These are phyloP conservation scores for Cyberlindnera subsufficiens DNA, from an alignment of 805 yeast species.

Conservation along the genomic window DNA sequence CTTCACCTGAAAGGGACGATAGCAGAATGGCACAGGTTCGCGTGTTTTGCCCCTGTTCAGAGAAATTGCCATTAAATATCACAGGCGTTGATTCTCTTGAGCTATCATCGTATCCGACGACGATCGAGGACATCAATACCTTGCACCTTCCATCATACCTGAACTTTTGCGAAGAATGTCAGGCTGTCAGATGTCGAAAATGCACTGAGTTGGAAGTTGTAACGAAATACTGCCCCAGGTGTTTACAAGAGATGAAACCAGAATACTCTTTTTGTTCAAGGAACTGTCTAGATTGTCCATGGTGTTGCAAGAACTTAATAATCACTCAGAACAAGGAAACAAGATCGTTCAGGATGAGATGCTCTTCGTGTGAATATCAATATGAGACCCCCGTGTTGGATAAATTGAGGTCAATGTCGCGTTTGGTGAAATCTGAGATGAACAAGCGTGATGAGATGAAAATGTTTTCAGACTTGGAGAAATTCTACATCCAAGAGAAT, in stretches of 20 bases:
- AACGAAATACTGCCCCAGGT: conserved; percentile 22
- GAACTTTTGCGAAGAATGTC: conserved; percentile 21
- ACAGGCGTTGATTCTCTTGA: conserved; percentile 3
- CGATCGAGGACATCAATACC: conserved; percentile 16
- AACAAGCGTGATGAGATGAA: background rate
- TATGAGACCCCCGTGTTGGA: conserved; percentile 11
- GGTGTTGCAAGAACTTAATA: conserved; percentile 12
- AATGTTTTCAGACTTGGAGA: conserved; percentile 15
- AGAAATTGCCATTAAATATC: conserved; percentile 10
- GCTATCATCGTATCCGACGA: conserved; percentile 18
- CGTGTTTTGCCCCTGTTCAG: conserved; percentile 25
- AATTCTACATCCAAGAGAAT: conserved; percentile 14
- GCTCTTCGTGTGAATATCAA: conserved; percentile 13
- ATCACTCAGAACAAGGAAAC: conserved; percentile 7
- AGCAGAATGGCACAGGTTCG: background rate
- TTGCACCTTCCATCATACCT: conserved; percentile 13
- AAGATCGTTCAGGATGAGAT: conserved; percentile 9
- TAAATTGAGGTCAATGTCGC: conserved; percentile 13
- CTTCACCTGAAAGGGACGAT: too few species aligned
- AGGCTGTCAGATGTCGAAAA: conserved; percentile 22
- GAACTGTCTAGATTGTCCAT: conserved; percentile 24
- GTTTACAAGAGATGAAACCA: conserved; percentile 21
- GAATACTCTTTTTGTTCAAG: conserved; percentile 20
- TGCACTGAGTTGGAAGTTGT: conserved; percentile 23
- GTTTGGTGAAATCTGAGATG: conserved; percentile 9